Base-by-base conservation (phyloP, 2,329 filamentous ascomycete species). In the Aspergillus pseudoterreus region DNA sequence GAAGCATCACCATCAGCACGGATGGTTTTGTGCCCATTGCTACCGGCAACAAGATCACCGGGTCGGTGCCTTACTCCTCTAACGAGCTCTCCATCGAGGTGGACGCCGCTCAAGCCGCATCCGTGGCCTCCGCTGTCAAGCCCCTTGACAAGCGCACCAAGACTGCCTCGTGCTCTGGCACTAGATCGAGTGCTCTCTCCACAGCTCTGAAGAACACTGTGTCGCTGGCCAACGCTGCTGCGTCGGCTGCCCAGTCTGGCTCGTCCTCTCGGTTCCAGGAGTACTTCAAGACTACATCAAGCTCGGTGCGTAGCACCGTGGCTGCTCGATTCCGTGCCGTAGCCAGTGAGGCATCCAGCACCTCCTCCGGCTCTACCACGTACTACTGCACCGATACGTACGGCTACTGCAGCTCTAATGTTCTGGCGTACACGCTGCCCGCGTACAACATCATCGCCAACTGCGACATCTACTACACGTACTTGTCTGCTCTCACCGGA, bases 401-500 rank as follows among this genome's bases (percentile, higher is more conserved):
- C 61, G 64, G 68, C 1, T 77, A 76, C 55, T 87, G 84, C 58
- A 56, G 63, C 4, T 55, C 58, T 43, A 75, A 74, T 43, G 79
- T 84, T 3, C 69, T 87, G 15, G 85, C 84, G 1, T 87, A 85
- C 66, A 85, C 83, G 0, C 68, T 84, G 4, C 81, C 82, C 1
- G 70, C 73, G 1, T 61, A 60, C 24, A 79, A 78, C 65, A 71
- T 78, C 63, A 81, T 86, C 67, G 81, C 79, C 50, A 85, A 85
- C 72, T 87, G 84, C 70, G 73, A 76, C 12, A 67, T 82, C 70
- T 87, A 84, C 73, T 78, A 70, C 47, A 54, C 63, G 42, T 71
- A 66, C 11, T 74, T 87, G 8, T 73, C 80, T 0, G 73, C 75
- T 1, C 52, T 82, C 27, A 71, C 78, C 8, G 59, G 58, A 8